Evolutionary conservation across 208 protist genomes (phyloP).

Genomic region (Leishmania lainsoni): DNA sequence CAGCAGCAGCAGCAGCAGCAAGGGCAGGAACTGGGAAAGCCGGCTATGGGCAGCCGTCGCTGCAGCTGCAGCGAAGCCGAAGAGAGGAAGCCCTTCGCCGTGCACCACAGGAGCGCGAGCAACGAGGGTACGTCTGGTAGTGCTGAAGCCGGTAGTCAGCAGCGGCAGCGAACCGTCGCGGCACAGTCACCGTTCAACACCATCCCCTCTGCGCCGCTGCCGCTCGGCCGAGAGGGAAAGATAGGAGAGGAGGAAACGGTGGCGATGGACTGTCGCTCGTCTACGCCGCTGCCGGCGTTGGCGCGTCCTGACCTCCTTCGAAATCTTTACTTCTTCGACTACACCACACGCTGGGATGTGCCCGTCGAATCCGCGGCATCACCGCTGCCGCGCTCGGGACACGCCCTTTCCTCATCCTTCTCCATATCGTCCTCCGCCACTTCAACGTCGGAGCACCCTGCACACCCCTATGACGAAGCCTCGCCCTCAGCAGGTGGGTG

Average conservation of each 20-base stretch:
- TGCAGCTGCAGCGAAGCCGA: neutral
- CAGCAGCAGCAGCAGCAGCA: neutral
- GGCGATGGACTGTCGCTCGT: neutral
- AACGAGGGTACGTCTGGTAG: neutral
- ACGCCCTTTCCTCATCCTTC: neutral
- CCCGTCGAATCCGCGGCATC: neutral
- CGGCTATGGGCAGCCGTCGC: neutral
- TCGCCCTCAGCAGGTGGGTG: neutral
- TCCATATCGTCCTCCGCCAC: neutral
- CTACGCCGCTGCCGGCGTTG: neutral
- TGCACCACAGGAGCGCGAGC: neutral
- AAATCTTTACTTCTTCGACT: constrained; percentile 22
- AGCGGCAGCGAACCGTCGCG: neutral
- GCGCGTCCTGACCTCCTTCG: neutral
- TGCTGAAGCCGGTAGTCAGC: neutral
- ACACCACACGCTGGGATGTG: constrained; percentile 22
- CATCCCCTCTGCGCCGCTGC: neutral
- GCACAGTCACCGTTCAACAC: neutral
- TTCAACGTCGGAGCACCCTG: neutral
- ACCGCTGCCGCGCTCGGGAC: neutral
- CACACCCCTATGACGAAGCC: neutral
- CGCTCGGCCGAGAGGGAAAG: neutral
- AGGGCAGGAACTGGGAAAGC: neutral
- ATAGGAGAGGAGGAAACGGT: neutral
- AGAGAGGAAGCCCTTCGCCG: neutral